Evolutionary conservation across 2,329 filamentous ascomycete genomes (phyloP).

Genomic region (Ascosphaera apis): DNA sequence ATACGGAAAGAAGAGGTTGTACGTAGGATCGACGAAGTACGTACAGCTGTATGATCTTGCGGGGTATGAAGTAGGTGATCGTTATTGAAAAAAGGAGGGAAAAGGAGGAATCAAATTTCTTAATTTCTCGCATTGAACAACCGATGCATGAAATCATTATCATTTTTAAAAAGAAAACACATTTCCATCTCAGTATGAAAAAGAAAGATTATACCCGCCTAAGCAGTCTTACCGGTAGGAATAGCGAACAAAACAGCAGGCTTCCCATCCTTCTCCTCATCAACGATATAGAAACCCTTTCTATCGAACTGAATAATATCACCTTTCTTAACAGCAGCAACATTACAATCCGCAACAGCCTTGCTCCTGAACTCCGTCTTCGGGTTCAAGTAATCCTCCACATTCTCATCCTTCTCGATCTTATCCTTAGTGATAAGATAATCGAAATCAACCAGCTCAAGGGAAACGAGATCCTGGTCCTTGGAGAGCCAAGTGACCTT

Average conservation of each 20-base stretch:
- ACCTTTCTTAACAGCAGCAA: slow-evolving; percentile 53
- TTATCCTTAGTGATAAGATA: slow-evolving; percentile 91
- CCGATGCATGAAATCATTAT: too few relatives aligned
- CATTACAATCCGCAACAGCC: slow-evolving; percentile 60
- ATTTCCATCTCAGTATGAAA: too few relatives aligned
- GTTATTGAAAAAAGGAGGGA: too few relatives aligned
- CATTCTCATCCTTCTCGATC: slow-evolving; percentile 62
- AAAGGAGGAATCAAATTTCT: too few relatives aligned
- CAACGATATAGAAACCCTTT: slow-evolving; percentile 76
- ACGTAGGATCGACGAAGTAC: too few relatives aligned
- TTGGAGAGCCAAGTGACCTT: slow-evolving; percentile 85
- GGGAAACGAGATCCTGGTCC: slow-evolving; percentile 53
- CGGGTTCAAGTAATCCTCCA: slow-evolving; percentile 63
- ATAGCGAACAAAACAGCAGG: slow-evolving; percentile 45
- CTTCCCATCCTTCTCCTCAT: slow-evolving; percentile 38
- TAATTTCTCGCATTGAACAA: too few relatives aligned
- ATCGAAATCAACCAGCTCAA: slow-evolving; percentile 85
- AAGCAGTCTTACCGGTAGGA: slow-evolving; percentile 34
- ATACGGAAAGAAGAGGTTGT: too few relatives aligned
- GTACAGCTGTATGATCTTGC: too few relatives aligned
- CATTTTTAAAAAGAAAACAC: too few relatives aligned
- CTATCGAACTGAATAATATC: slow-evolving; percentile 92
- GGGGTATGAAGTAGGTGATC: too few relatives aligned
- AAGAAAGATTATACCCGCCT: too few relatives aligned
- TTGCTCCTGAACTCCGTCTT: slow-evolving; percentile 52